Evolutionary conservation across 805 yeast species (phyloP).

Genomic region (Starmerella vaccinii): DNA sequence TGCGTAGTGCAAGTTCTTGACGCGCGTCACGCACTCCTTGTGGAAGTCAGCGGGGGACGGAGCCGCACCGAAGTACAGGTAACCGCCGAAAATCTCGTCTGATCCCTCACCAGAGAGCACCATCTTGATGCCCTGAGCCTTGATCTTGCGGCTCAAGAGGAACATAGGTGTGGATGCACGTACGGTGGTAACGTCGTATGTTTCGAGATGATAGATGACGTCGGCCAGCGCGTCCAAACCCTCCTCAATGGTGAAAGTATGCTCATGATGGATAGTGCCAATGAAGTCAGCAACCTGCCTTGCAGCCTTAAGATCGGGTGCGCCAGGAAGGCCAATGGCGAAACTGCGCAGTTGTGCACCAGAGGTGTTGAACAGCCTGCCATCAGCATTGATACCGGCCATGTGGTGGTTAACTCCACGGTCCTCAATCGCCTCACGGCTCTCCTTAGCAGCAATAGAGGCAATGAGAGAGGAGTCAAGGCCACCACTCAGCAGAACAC

Average conservation of each 20-base stretch:
- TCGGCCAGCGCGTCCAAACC: constrained; percentile 93
- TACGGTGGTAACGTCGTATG: constrained; percentile 96
- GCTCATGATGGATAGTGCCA: constrained; percentile 95
- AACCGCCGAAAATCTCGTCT: constrained; percentile 98
- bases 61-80: constrained; percentile 93
- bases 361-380: constrained; percentile 57
- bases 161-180: constrained; percentile 99
- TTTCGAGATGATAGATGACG: constrained; percentile 91
- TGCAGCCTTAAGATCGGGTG: constrained; percentile 96
- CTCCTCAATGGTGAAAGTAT: constrained; percentile 91
- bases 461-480: constrained; percentile 95
- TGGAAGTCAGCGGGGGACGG: constrained; percentile 92
- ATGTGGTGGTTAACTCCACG: constrained; percentile 54
- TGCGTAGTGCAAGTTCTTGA: constrained; percentile 91
- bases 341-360: constrained; percentile 79
- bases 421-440: constrained; percentile 63
- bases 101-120: constrained; percentile 98
- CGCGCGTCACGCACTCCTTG: constrained; percentile 88
- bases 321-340: constrained; percentile 94
- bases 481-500: constrained; percentile 95
- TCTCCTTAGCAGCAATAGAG: constrained; percentile 93
- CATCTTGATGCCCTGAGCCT: constrained; percentile 99
- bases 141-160: constrained; percentile 86
- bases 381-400: constrained; percentile 86
- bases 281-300: constrained; percentile 91